These are phyloP conservation scores for Hippophae gyantsensis DNA, from an alignment of 306 rosid genomes.

Conservation along the genomic window DNA sequence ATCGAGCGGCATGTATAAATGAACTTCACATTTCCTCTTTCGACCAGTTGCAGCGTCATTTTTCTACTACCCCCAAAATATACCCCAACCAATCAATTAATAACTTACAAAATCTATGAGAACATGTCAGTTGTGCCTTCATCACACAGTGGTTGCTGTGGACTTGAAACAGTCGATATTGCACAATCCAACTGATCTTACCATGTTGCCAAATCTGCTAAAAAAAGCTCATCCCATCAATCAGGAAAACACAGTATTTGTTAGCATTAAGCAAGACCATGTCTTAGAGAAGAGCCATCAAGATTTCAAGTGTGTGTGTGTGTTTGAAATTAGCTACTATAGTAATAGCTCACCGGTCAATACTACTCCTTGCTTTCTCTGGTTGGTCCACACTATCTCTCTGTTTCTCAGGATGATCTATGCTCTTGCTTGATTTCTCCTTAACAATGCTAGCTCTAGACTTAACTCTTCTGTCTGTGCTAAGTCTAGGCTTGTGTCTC, in stretches of 20 bases:
- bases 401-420: slow-evolving; percentile 43
- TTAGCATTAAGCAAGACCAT: neutral
- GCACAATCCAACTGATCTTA: slow-evolving; percentile 86
- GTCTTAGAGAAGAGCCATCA: neutral
- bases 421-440: slow-evolving; percentile 57
- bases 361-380: slow-evolving; percentile 71
- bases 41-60: too few species aligned
- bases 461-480: slow-evolving; percentile 58
- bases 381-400: slow-evolving; percentile 34
- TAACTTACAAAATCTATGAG: too few species aligned
- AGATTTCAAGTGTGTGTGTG: neutral
- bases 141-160: slow-evolving; percentile 46
- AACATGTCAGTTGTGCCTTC: slow-evolving; percentile 16
- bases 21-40: too few species aligned
- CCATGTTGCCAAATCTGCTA: slow-evolving; percentile 85
- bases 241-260: neutral
- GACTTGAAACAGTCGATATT: slow-evolving; percentile 91
- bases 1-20: too few species aligned
- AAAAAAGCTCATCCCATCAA: slow-evolving; percentile 11
- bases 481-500: slow-evolving; percentile 48
- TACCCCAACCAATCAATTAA: slow-evolving; percentile 39
- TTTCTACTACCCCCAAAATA: neutral
- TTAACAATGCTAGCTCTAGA: slow-evolving; percentile 46
- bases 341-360: slow-evolving; percentile 54
- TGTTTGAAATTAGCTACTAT: neutral